Evolutionary conservation across 129 eudicot genomes (phyloP).

Genomic region (Artemisia argyi): DNA sequence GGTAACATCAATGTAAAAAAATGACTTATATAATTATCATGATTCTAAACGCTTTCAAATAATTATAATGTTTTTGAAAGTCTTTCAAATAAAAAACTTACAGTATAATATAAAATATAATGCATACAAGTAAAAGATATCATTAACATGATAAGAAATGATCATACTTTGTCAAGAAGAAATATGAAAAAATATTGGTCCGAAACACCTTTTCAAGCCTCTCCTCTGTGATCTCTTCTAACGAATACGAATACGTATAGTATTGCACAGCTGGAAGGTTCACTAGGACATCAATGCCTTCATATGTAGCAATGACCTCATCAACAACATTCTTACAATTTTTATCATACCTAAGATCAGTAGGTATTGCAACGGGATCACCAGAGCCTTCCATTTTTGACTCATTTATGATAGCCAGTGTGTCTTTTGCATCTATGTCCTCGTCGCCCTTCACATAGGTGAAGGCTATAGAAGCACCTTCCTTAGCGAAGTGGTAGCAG

Average conservation of each 20-base stretch:
- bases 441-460: conserved; percentile 75
- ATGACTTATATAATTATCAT: too few species aligned
- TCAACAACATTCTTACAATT: conserved; percentile 64
- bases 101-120: too few species aligned
- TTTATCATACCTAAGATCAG: conserved; percentile 63
- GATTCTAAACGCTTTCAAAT: too few species aligned
- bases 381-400: conserved; percentile 46
- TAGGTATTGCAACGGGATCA: conserved; percentile 57
- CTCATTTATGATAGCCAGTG: conserved; percentile 39
- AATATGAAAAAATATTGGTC: conserved; percentile 67
- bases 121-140: too few species aligned
- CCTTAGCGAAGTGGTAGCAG: conserved; percentile 49
- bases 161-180: conserved; percentile 57
- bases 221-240: conserved; percentile 72
- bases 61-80: too few species aligned
- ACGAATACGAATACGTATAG: conserved; percentile 16
- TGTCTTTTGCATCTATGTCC: conserved; percentile 72
- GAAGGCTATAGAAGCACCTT: conserved; percentile 82
- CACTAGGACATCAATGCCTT: conserved; percentile 57
- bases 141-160: too few species aligned
- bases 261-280: conserved; percentile 76
- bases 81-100: too few species aligned
- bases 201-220: conserved; percentile 77
- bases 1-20: too few species aligned
- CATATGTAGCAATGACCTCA: conserved; percentile 55